Evolutionary conservation across 2,329 filamentous ascomycete genomes (phyloP).

Genomic region (Talaromyces islandicus): DNA sequence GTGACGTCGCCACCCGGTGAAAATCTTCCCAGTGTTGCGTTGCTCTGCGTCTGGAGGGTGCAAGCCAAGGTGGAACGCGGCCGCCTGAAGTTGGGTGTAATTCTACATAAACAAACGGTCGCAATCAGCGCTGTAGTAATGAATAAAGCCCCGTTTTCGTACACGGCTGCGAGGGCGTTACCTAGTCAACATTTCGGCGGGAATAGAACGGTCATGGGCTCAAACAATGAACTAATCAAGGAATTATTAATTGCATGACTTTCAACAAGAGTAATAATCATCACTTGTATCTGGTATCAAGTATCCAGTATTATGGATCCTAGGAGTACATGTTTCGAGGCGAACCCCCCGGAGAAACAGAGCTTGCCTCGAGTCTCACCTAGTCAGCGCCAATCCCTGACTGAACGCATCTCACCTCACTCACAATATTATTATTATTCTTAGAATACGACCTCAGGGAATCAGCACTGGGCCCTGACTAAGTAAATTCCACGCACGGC

Average conservation of each 20-base stretch:
- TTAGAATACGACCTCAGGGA: not conserved
- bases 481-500: no score
- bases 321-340: not conserved
- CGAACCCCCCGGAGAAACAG: not conserved
- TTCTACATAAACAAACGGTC: not conserved
- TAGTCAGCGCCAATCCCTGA: not conserved
- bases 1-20: slow-evolving; percentile 5
- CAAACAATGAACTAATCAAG: no score
- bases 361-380: not conserved
- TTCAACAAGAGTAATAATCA: no score
- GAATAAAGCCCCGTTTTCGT: no score
- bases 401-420: no score
- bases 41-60: not conserved
- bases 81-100: no score
- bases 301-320: not conserved
- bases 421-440: no score
- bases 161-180: no score
- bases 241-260: no score
- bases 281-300: no score
- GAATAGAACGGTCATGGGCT: not conserved
- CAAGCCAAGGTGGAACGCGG: not conserved
- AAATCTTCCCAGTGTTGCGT: not conserved
- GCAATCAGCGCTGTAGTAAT: not conserved
- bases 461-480: no score
- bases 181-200: no score